Evolutionary conservation across 108 stramenopile species (phyloP).

Genomic region (Pseudonitzschia multistriata): DNA sequence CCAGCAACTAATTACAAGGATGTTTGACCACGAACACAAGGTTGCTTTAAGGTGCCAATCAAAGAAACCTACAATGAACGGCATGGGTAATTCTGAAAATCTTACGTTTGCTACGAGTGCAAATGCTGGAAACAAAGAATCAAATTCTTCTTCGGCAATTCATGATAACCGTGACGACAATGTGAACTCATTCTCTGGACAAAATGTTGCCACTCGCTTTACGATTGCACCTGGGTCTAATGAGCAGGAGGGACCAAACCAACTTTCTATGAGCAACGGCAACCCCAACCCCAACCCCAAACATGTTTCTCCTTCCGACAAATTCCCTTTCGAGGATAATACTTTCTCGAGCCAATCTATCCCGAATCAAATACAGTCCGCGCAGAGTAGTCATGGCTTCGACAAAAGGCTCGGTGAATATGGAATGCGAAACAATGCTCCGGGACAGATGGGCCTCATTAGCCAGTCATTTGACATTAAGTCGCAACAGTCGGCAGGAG

Average conservation of each 20-base stretch:
- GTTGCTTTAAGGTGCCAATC: constrained; percentile 1
- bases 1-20: neutral
- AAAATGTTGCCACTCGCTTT: neutral
- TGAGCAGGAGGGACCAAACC: neutral
- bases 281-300: neutral
- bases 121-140: neutral
- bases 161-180: neutral
- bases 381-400: neutral
- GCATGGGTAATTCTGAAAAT: neutral
- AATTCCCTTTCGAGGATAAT: neutral
- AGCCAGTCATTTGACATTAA: neutral
- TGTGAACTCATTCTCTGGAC: neutral
- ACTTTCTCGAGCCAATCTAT: neutral
- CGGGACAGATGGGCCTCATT: neutral
- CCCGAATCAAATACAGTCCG: neutral
- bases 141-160: neutral
- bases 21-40: constrained; percentile 10
- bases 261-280: neutral
- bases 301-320: neutral
- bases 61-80: neutral
- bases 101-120: neutral
- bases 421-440: constrained; percentile 2
- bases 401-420: neutral
- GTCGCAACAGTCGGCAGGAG: neutral
- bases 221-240: neutral